Conservation (phyloP, 257 asterid species). For the Ilex asprella region DNA sequence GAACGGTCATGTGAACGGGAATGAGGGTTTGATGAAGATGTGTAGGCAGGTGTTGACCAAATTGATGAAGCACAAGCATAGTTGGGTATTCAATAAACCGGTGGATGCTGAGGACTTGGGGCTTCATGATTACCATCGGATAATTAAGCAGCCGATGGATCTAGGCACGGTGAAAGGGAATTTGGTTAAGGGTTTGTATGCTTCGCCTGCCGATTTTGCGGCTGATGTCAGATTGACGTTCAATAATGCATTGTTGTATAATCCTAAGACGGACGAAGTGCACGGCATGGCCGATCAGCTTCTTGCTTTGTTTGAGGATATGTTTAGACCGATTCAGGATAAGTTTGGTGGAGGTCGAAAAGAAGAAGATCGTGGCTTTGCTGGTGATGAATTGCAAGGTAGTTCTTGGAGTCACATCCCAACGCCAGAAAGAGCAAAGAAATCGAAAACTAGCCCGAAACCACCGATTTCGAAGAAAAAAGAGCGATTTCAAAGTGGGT, state of each 20-base stretch:
- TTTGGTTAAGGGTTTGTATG: constrained; percentile 41
- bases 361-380: constrained; percentile 21
- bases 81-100: constrained; percentile 57
- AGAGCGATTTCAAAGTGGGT: constrained; percentile 40
- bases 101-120: constrained; percentile 63
- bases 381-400: constrained; percentile 64
- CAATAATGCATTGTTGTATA: constrained; percentile 84
- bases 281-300: constrained; percentile 60
- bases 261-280: constrained; percentile 72
- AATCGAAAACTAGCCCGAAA: constrained; percentile 33
- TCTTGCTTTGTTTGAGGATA: constrained; percentile 55
- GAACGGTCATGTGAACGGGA: constrained; percentile 28
- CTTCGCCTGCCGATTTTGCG: constrained; percentile 62
- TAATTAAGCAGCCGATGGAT: constrained; percentile 93
- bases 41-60: constrained; percentile 59
- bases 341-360: constrained; percentile 25
- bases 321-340: constrained; percentile 63
- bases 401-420: constrained; percentile 66
- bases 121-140: constrained; percentile 83
- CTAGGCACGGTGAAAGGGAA: constrained; percentile 80
- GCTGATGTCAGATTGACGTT: constrained; percentile 78
- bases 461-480: constrained; percentile 32
- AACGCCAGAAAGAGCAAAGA: constrained; percentile 45
- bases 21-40: constrained; percentile 56
- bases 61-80: constrained; percentile 56